Base-by-base conservation (phyloP, 2,329 filamentous ascomycete species). In the Hypoxylon sp. region DNA sequence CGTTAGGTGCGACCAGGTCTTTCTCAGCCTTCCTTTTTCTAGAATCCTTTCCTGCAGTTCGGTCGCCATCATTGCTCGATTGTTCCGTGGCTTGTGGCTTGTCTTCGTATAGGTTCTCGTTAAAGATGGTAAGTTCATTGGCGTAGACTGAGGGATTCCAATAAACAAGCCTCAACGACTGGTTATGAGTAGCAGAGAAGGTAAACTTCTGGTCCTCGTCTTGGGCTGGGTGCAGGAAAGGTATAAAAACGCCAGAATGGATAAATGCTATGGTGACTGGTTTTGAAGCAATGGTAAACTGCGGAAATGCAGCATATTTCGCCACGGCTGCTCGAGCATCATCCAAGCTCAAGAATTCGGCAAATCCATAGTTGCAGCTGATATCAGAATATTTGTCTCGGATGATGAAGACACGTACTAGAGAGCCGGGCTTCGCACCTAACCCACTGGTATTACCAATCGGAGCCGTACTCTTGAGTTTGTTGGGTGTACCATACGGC, bases 241-340 rank as follows among this genome's bases (percentile, higher is more conserved):
- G 92, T 11, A 94, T 88, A 75, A 97, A 96, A 2, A 96, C 92
- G 4, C 93, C 93, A n/a, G 92, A 88, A 71, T 96, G 93, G 42
- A 94, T 94, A 72, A 92, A 94, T 47, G 88, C 91, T 24, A 93
- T 85, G 10, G 87, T 85, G 14, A 94, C 91, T 0, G 90, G 87
- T 71, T 89, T 91, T 2, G 91, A 93, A 0, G 90, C 90, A 68
- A 96, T 93, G 1, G 91, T 94, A 74, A 95, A 95, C 54, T 90
- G 91, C 10, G 92, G 88, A 29, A 90, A 88, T 35, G 90, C 90
- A 42, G 88, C 88, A 73, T 91, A 91, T 72, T 93, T 93, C 22
- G 86, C 84, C 75, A 94, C 81, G 3, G 93, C 93, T 22, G 90
- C 91, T 77, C 90, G 86, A 1, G 93, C 92, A 78, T 96, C 92